Conservation (phyloP, 768 basidiomycete species). For the Lactarius sanguifluus region DNA sequence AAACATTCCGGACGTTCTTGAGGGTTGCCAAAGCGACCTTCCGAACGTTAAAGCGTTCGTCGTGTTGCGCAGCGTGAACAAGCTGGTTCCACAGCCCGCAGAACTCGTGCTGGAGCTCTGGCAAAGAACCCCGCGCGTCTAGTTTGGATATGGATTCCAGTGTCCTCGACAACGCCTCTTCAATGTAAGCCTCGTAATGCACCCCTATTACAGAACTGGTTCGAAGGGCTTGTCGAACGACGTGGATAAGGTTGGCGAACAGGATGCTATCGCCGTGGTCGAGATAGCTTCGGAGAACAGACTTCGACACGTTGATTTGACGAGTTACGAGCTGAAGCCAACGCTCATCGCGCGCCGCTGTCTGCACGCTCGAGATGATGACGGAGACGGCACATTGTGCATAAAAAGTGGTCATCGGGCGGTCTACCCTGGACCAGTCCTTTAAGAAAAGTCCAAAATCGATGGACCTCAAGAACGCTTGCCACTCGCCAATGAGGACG, state of each 20-base stretch:
- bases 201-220: not conserved
- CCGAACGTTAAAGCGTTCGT: not conserved
- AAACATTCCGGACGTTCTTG: constrained; percentile 16
- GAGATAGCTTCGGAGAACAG: not conserved
- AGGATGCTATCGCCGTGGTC: not conserved
- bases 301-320: not conserved
- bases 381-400: constrained; percentile 5
- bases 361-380: not conserved
- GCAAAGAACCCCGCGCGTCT: not conserved
- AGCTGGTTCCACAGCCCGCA: constrained; percentile 14
- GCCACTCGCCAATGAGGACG: constrained; percentile 12
- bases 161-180: not conserved
- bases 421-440: not conserved
- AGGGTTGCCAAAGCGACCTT: not conserved
- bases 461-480: not conserved
- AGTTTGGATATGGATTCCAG: constrained; percentile 8
- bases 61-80: not conserved
- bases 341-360: not conserved
- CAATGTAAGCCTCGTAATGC: not conserved
- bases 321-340: not conserved
- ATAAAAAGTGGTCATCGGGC: constrained; percentile 6
- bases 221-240: not conserved
- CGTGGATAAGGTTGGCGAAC: not conserved
- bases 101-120: constrained; percentile 8
- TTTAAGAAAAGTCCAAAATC: constrained; percentile 14